A percentile compares a stretch with the other conserved stretches of the same genome.
phyloP scores from a whole-genome alignment of 768 basidiomycete species.

The Pulveroboletus sp. region DNA sequence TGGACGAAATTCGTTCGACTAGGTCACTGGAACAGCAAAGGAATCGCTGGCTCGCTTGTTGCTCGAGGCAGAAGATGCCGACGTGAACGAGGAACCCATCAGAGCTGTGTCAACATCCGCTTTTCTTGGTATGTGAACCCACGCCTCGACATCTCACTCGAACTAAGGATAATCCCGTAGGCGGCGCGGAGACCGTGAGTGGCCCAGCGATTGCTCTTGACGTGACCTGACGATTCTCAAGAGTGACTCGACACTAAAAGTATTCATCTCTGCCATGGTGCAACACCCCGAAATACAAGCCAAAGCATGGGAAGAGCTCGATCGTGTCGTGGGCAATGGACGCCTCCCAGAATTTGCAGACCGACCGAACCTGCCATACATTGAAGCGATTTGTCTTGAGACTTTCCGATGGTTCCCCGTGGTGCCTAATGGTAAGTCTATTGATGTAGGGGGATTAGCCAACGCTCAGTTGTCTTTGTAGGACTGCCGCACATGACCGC shows the following conservation, averaged over 20 bases:
- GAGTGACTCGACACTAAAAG: slow-evolving; percentile 12
- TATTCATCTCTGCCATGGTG: slow-evolving; percentile 35
- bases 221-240: slow-evolving; percentile 4
- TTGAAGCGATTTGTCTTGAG: slow-evolving; percentile 32
- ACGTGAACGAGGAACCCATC: slow-evolving; percentile 8
- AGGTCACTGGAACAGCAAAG: slow-evolving; percentile 21
- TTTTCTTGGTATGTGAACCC: slow-evolving; percentile 19
- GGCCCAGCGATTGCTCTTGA: background rate
- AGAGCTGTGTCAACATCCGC: slow-evolving; percentile 22
- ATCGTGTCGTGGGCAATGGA: slow-evolving; percentile 28
- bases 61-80: background rate
- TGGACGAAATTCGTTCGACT: background rate
- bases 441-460: background rate
- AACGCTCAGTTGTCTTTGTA: background rate
- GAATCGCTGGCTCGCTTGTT: slow-evolving; percentile 23
- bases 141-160: background rate
- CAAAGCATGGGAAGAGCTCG: slow-evolving; percentile 32
- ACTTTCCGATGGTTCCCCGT: slow-evolving; percentile 31
- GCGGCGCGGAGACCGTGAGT: slow-evolving; percentile 28
- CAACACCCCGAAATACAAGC: slow-evolving; percentile 30
- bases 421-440: slow-evolving; percentile 24
- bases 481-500: slow-evolving; percentile 23
- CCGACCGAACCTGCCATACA: slow-evolving; percentile 27
- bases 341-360: slow-evolving; percentile 30
- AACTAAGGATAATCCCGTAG: slow-evolving; percentile 8